Evolutionary conservation across 2,329 filamentous ascomycete genomes (phyloP), one percentile per base, ranked within the genome.

Genomic region (Penicillium decumbens): DNA sequence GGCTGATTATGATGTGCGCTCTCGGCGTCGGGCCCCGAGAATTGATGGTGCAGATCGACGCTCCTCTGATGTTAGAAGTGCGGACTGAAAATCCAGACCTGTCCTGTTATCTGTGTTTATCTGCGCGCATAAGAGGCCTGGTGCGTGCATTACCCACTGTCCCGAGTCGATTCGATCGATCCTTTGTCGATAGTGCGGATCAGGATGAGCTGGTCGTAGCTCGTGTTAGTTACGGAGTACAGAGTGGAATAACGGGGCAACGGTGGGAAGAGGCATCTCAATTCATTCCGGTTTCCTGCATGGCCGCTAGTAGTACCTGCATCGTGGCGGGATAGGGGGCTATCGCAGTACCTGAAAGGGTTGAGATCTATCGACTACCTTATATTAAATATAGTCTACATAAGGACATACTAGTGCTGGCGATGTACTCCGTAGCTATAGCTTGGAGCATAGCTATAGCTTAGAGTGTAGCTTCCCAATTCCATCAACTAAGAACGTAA

Each of bases 1-100:
- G 15, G 39, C 27, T 48, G 29, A 54, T 51, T 54, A 29, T 40
- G 51, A 54, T 54, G 41, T 15, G 41, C 51, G 24, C 20, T 39
- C 27, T 33, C 20, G 20, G 35, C 28, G 7, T 39, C 6, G 15
- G 28, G 25, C 18, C 43, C 35, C 13, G 33, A 20, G 15, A 32
- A 32, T n/a, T 46, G 27, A 41, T 41, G 28, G 12, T 32, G 35
- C 30, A 30, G 35, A 32, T 41, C 38, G 13, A 41, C 28, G 15
- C 9, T 8, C 8, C 33, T 30, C 18, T 13, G 35, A 27, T 23
- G 12, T 24, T 39, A 24, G 27, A 43, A 29, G 6, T 9, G 9
- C 10, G 2, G 42, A n/a, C 23, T 10, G n/a, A 46, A 41, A 28
- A 33, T 32, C 38, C 38, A 35, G 38, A 35, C 29, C 6, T 10